These are phyloP conservation scores for Somion occarium DNA, from an alignment of 1,284 basidiomycete species.

Conservation along the genomic window DNA sequence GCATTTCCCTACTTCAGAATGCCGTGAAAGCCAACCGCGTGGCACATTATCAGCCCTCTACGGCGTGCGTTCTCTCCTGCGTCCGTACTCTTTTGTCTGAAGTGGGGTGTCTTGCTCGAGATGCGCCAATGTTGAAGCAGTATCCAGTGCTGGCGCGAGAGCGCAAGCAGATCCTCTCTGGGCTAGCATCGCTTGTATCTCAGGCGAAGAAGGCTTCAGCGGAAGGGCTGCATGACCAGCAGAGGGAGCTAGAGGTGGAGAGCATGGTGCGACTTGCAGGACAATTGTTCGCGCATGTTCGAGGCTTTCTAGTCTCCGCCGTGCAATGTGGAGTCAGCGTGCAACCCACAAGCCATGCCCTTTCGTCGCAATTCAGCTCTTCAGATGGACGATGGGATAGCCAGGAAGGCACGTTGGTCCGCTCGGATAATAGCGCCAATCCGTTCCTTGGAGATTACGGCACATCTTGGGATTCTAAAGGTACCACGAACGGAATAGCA, in stretches of 20 bases:
- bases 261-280: conserved; percentile 71
- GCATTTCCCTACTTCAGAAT: conserved; percentile 80
- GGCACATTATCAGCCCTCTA: conserved; percentile 81
- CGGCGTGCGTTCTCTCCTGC: conserved; percentile 89
- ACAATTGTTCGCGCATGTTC: conserved; percentile 69
- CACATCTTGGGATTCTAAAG: conserved; percentile 17
- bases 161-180: conserved; percentile 79
- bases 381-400: conserved; percentile 18
- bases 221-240: conserved; percentile 42
- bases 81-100: conserved; percentile 87
- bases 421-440: conserved; percentile 18
- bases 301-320: conserved; percentile 68
- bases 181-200: conserved; percentile 80
- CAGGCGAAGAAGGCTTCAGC: conserved; percentile 79
- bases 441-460: conserved; percentile 15
- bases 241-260: conserved; percentile 57
- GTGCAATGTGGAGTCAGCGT: conserved; percentile 77
- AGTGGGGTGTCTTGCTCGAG: conserved; percentile 83
- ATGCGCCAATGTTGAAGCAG: conserved; percentile 67
- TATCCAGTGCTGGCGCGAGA: conserved; percentile 71
- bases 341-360: conserved; percentile 46
- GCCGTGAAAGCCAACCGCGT: conserved; percentile 75
- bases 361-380: conserved; percentile 32
- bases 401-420: conserved; percentile 20
- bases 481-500: conserved; percentile 19